Evolutionary conservation across 176 grass and related monocot species (phyloP), one percentile per base, ranked within the genome.

Genomic region (Melocanna baccifera): DNA sequence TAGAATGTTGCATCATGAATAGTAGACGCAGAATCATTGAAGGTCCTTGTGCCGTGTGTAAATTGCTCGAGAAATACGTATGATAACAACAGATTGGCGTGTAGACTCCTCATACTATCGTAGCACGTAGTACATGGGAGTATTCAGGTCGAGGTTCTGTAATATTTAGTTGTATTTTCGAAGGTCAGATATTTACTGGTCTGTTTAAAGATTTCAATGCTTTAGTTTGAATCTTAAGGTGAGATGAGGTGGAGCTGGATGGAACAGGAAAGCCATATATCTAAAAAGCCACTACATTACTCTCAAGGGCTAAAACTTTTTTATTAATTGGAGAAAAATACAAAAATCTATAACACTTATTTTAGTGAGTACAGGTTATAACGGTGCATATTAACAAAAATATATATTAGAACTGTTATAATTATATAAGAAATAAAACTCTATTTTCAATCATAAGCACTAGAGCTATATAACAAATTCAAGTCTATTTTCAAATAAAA

Each of bases 1-100:
- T 81, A 39, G 70, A 32, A 39, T 43, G 85, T 81, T 12, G 67
- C 85, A 81, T 86, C 85, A 66, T 79, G 42, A 45, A 20, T 59
- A 42, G 4, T 32, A 19, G 57, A 55, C 4, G 76, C 53, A 67
- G 34, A 82, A 59, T 75, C 37, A 47, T 75, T 47, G 28, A 58
- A 57, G 6, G 51, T 87, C 71, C 55, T 22, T 76, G 71, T 82
- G 39, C 71, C 62, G 71, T 87, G 85, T 69, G 28, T 39, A 69
- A 75, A 67, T 28, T 50, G 62, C 86, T 61, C 20, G 52, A 87
- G 48, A 61, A 61, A 30, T 75, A 66, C 57, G n/a, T 26, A 18
- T 16, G 32, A 71, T 28, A 65, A 72, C 67, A 81, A 67, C 47
- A 22, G 61, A 26, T 75, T n/a, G 6, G 36, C 85, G 69, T 68